These are phyloP conservation scores for Pythium phragmiticola DNA, from an alignment of 352 stramenopile species.

Conservation along the genomic window DNA sequence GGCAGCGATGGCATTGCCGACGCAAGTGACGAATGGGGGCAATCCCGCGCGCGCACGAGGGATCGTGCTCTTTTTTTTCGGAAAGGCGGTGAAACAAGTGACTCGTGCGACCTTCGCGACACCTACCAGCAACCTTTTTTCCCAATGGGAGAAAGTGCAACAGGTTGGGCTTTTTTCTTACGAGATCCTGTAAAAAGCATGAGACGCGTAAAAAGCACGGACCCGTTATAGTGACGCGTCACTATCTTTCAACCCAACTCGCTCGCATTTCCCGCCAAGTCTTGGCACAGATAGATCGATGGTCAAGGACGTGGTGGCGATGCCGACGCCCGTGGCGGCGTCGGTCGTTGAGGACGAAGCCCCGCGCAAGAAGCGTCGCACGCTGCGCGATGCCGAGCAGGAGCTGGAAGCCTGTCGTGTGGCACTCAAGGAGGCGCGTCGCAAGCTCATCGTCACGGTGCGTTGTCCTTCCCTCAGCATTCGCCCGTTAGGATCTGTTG, in stretches of 20 bases:
- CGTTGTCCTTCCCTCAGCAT: neutral
- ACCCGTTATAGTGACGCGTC: neutral
- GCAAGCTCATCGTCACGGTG: constrained; percentile 68
- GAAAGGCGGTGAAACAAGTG: constrained; percentile 12
- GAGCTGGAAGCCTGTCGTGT: constrained; percentile 49
- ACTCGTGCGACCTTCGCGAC: constrained; percentile 2
- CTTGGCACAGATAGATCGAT: neutral
- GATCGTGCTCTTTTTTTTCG: constrained; percentile 6
- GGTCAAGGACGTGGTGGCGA: constrained; percentile 14
- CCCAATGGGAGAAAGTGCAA: constrained; percentile 15
- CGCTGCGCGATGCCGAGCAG: constrained; percentile 63
- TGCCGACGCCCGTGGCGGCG: constrained; percentile 2
- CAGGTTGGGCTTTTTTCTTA: neutral
- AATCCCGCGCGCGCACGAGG: no score
- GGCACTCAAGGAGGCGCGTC: constrained; percentile 53
- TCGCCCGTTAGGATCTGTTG: neutral
- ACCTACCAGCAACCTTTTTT: constrained; percentile 9
- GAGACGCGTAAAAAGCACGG: neutral
- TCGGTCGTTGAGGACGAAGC: neutral
- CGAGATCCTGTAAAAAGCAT: neutral
- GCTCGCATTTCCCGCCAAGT: constrained; percentile 1
- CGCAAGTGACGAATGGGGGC: neutral
- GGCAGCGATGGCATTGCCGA: neutral
- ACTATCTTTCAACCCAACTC: constrained; percentile 7
- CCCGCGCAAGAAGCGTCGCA: constrained; percentile 59